Conservation (phyloP, 108 stramenopile genomes). For the Fistulifera pelliculosa region DNA sequence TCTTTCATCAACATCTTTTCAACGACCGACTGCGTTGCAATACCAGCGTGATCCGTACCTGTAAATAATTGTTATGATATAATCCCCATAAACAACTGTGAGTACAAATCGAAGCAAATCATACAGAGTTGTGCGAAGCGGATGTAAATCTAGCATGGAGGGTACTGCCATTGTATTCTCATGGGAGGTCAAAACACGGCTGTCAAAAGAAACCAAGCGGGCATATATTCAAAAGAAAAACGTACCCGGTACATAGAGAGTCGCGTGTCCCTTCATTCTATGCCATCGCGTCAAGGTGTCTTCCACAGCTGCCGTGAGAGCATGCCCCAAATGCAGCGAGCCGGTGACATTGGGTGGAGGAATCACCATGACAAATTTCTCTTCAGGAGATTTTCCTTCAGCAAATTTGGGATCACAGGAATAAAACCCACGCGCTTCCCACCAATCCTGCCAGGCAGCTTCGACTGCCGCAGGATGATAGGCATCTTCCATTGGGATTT, state of each 20-base stretch:
- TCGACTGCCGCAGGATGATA: constrained; percentile 95
- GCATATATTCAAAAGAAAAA: background rate
- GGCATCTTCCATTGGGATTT: constrained; percentile 79
- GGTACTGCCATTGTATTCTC: no score
- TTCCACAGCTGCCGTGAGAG: constrained; percentile 95
- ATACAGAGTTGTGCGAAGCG: constrained; percentile 16
- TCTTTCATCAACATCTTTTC: constrained; percentile 97
- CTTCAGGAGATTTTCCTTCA: constrained; percentile 49
- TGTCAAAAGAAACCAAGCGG: no score
- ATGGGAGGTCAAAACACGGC: no score
- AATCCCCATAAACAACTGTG: background rate
- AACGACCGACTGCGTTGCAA: constrained; percentile 98
- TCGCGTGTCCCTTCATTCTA: constrained; percentile 96
- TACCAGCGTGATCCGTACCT: constrained; percentile 99
- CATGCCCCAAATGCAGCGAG: constrained; percentile 97
- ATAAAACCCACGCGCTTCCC: constrained; percentile 92
- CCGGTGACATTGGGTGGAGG: constrained; percentile 99
- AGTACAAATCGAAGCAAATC: constrained; percentile 6
- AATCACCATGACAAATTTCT: constrained; percentile 99
- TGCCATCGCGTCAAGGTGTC: constrained; percentile 97
- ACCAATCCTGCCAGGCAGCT: constrained; percentile 99
- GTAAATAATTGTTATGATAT: no score
- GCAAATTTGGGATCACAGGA: constrained; percentile 72
- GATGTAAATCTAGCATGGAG: constrained; percentile 20
- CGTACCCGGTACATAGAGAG: constrained; percentile 93